Evolutionary conservation across 495 filamentous ascomycete species (phyloP), one percentile per base, ranked within the genome.

Genomic region (Daldinia caldariorum): DNA sequence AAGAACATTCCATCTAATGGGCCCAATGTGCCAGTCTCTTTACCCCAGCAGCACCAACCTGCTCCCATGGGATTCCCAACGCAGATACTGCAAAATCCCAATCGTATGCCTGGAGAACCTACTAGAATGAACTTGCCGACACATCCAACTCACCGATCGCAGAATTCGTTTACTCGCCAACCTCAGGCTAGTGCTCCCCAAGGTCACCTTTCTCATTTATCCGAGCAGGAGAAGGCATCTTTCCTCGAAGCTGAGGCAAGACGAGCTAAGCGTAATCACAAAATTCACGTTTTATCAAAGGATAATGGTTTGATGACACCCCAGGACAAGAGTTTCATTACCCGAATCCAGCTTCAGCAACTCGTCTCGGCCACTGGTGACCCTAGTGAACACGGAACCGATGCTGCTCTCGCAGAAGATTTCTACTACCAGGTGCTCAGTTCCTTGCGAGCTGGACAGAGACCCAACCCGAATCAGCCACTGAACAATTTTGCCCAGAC

Each of bases 291-390:
- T 26, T 82, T 99, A 26, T 97, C 96, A 7, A 92, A 90, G 72
- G 94, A 96, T 73, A 98, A 99, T 75, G 96, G 95, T 29, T 78
- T 99, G 61, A 99, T 99, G 95, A 98, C 96, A 18, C 96, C 96
- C 2, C 93, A 97, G 75, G 95, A 99, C 79, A 99, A 99, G 84
- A 99, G 97, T 74, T 99, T 97, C 77, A 95, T 99, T 63, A 97
- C 96, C 9, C 89, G 96, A 13, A 98, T 99, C 58, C 95, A 99
- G 75, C 84, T 99, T 41, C 96, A 98, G 77, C 96, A 98, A 73
- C 86, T 99, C 29, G 92, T 99, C 49, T 89, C 94, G 5, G 93
- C 93, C 35, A 94, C 94, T 49, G 94, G 94, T 10, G 93, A 93
- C 74, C 85, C 92, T 7, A 91, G 88, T 61, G 92, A 95, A 66